phyloP scores from a whole-genome alignment of 169 alveolate species.

The Eimeria mitis region DNA sequence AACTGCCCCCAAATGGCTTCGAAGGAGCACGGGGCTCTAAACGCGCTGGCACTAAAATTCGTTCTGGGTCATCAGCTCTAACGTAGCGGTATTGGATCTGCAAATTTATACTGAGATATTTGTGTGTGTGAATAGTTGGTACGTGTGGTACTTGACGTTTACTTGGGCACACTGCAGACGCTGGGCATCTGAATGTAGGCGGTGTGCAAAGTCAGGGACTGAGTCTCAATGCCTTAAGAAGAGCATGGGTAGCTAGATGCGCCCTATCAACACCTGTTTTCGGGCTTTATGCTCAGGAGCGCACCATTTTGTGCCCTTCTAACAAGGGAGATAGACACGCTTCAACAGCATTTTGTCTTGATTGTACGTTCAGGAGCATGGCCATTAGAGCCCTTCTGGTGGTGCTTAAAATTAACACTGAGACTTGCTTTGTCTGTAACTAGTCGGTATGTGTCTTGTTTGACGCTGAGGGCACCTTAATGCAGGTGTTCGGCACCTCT shows the following conservation, averaged over 20 bases:
- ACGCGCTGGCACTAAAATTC: neutral
- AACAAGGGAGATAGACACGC: neutral
- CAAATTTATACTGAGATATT: too few relatives aligned
- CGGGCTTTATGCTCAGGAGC: too few relatives aligned
- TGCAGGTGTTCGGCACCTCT: neutral
- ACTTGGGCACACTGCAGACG: neutral
- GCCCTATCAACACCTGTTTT: too few relatives aligned
- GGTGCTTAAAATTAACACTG: too few relatives aligned
- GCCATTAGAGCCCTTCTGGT: neutral
- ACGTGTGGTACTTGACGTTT: neutral
- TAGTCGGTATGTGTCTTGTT: neutral
- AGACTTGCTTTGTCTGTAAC: too few relatives aligned
- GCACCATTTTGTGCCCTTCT: too few relatives aligned
- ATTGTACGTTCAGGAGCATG: neutral
- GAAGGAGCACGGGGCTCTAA: neutral
- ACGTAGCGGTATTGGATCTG: too few relatives aligned
- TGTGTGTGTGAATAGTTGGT: neutral
- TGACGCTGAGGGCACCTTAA: neutral
- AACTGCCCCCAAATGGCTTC: neutral
- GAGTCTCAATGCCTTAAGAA: neutral
- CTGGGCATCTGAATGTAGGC: neutral
- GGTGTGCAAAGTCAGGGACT: neutral
- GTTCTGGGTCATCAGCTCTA: too few relatives aligned
- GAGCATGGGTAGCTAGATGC: neutral
- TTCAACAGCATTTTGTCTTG: neutral